Conservation (phyloP, 768 basidiomycete genomes). For the Trametes cubensis region DNA sequence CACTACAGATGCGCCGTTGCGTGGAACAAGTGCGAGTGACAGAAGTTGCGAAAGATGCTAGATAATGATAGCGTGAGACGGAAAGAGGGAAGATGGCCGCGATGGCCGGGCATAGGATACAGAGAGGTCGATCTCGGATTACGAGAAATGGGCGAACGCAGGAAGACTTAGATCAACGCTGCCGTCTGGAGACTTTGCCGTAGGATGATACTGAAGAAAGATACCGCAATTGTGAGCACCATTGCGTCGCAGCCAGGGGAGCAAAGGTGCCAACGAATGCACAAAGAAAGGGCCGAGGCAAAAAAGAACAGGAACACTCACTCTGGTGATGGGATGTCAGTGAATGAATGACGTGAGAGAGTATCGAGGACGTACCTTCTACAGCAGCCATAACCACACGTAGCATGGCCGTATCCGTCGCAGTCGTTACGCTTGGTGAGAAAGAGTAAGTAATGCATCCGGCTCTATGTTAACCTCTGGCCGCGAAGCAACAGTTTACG, state of each 20-base stretch:
- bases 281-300: slow-evolving; percentile 33
- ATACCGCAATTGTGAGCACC: slow-evolving; percentile 21
- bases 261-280: slow-evolving; percentile 21
- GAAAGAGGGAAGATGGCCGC: slow-evolving; percentile 15
- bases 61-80: slow-evolving; percentile 18
- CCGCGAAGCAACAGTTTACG: slow-evolving; percentile 39
- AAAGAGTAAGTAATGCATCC: slow-evolving; percentile 23
- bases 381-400: slow-evolving; percentile 95
- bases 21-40: slow-evolving; percentile 2
- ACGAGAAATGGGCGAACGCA: slow-evolving; percentile 1
- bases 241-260: slow-evolving; percentile 10
- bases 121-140: slow-evolving; percentile 14
- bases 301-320: slow-evolving; percentile 50
- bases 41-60: slow-evolving; percentile 11
- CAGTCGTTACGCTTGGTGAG: slow-evolving; percentile 73
- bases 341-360: slow-evolving; percentile 12
- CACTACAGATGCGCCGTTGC: slow-evolving; percentile 20
- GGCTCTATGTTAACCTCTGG: slow-evolving; percentile 1
- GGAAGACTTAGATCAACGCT: slow-evolving; percentile 55
- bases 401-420: slow-evolving; percentile 86
- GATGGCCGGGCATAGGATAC: slow-evolving; percentile 9
- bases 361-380: slow-evolving; percentile 66
- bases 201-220: slow-evolving; percentile 61
- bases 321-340: slow-evolving; percentile 48
- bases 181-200: slow-evolving; percentile 66